A percentile compares a stretch with the other conserved stretches of the same genome.
Conservation (phyloP, 2,329 filamentous ascomycete genomes). For the Diaporthe longicolla region DNA sequence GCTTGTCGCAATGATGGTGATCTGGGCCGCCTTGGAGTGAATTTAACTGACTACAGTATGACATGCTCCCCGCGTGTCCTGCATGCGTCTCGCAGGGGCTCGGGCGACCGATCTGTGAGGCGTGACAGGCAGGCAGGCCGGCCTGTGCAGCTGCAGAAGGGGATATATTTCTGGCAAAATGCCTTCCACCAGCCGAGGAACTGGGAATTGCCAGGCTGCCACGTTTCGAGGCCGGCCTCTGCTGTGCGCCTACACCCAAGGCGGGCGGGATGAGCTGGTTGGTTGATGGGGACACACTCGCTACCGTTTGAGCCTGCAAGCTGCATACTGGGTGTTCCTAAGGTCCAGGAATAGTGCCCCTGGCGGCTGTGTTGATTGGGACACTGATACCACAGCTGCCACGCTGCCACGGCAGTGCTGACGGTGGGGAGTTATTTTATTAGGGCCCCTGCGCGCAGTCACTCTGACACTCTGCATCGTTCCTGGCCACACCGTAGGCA, state of each 20-base stretch:
- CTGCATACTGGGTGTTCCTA: conserved; percentile 22
- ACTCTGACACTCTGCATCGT: conserved; percentile 5
- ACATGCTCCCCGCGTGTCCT: conserved; percentile 23
- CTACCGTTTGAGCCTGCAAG: conserved; percentile 16
- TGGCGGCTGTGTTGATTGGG: conserved; percentile 21
- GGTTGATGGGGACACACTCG: conserved; percentile 1
- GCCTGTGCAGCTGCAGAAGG: conserved; percentile 19
- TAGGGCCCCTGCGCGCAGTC: conserved; percentile 5
- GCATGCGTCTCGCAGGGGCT: conserved; percentile 30
- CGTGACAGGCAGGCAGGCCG: background rate
- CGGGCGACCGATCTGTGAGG: conserved; percentile 6
- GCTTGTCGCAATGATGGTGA: conserved; percentile 22
- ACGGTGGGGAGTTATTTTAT: conserved; percentile 29
- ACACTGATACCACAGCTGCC: background rate
- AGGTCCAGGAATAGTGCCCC: conserved; percentile 26
- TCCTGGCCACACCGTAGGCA: background rate
- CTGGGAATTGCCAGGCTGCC: conserved; percentile 23
- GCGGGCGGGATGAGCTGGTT: conserved; percentile 2
- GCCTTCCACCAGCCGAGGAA: background rate
- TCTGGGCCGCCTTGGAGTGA: background rate
- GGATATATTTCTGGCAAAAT: background rate
- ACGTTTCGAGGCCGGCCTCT: conserved; percentile 32
- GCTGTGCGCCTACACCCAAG: conserved; percentile 9
- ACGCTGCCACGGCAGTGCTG: conserved; percentile 25
- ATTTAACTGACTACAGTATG: background rate